Percentiles rank a stretch among this genome's conserved stretches.
Conservation (phyloP, 768 basidiomycete genomes). For the Mycena albidolilacea region DNA sequence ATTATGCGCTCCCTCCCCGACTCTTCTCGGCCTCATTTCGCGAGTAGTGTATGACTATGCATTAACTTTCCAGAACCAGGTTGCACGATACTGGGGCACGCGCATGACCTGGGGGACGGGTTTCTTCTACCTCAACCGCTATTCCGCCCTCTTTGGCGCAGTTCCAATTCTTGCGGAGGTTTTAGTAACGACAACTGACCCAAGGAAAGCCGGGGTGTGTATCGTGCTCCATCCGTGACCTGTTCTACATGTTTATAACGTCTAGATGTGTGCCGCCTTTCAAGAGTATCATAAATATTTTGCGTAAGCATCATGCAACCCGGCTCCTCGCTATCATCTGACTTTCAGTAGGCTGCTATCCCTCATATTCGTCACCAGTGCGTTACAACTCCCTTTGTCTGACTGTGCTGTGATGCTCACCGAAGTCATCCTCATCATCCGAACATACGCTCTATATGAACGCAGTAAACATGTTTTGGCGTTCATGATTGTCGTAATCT, state of each 20-base stretch:
- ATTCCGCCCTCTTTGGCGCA: constrained; percentile 39
- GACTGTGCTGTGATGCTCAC: neutral
- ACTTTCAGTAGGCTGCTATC: constrained; percentile 12
- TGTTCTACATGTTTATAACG: too few species aligned
- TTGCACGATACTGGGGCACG: constrained; percentile 50
- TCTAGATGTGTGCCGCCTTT: constrained; percentile 1
- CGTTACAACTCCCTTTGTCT: neutral
- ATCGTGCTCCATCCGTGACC: neutral
- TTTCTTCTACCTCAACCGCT: constrained; percentile 46
- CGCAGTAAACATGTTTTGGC: constrained; percentile 26
- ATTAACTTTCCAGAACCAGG: constrained; percentile 50
- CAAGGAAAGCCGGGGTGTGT: constrained; percentile 14
- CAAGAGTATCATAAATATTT: constrained; percentile 27
- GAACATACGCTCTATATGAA: constrained; percentile 36
- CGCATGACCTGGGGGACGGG: constrained; percentile 31
- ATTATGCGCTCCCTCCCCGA: too few species aligned
- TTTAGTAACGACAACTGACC: constrained; percentile 27
- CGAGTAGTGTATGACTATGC: constrained; percentile 52
- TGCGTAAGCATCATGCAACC: constrained; percentile 3
- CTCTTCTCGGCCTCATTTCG: too few species aligned
- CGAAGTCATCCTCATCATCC: constrained; percentile 36
- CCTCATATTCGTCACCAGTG: constrained; percentile 27
- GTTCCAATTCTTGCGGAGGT: constrained; percentile 31
- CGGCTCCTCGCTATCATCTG: neutral
- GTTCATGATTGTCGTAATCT: constrained; percentile 11